Evolutionary conservation across 768 basidiomycete genomes (phyloP).

Genomic region (Panellus pusillus): DNA sequence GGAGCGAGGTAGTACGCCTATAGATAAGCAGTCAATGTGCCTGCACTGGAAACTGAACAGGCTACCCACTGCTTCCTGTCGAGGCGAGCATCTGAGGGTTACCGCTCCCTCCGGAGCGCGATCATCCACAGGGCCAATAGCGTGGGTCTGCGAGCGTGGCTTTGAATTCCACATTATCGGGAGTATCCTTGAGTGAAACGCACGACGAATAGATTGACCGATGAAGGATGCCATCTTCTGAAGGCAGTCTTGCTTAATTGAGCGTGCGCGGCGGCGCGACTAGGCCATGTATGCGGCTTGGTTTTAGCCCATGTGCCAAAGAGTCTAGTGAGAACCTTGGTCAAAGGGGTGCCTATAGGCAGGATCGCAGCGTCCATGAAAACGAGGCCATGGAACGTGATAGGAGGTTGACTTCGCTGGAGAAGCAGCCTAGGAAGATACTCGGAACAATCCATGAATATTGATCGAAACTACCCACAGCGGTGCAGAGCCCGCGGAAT

Average conservation of each 20-base stretch:
- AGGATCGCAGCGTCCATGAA: constrained; percentile 24
- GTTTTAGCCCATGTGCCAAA: constrained; percentile 22
- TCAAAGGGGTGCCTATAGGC: constrained; percentile 9
- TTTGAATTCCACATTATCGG: background rate
- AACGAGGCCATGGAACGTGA: constrained; percentile 14
- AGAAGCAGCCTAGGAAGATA: constrained; percentile 15
- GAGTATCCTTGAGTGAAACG: background rate
- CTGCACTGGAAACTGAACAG: background rate
- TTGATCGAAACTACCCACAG: constrained; percentile 10
- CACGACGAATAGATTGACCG: constrained; percentile 17
- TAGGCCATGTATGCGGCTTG: constrained; percentile 20
- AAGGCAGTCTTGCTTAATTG: constrained; percentile 17
- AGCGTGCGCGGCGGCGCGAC: constrained; percentile 1
- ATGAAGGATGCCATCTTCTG: constrained; percentile 16
- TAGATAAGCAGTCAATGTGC: background rate
- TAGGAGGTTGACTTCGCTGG: constrained; percentile 2
- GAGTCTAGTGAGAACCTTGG: constrained; percentile 9
- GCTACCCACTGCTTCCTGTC: constrained; percentile 21
- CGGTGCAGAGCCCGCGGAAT: constrained; percentile 19
- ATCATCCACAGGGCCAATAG: constrained; percentile 9
- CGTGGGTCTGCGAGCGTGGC: constrained; percentile 6
- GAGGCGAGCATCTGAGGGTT: constrained; percentile 13
- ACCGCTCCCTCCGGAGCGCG: constrained; percentile 11
- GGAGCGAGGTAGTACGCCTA: constrained; percentile 20
- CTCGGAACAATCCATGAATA: background rate